Evolutionary conservation across 2,329 filamentous ascomycete species (phyloP), one percentile per base, ranked within the genome.

Genomic region (Xylariaceae sp.): DNA sequence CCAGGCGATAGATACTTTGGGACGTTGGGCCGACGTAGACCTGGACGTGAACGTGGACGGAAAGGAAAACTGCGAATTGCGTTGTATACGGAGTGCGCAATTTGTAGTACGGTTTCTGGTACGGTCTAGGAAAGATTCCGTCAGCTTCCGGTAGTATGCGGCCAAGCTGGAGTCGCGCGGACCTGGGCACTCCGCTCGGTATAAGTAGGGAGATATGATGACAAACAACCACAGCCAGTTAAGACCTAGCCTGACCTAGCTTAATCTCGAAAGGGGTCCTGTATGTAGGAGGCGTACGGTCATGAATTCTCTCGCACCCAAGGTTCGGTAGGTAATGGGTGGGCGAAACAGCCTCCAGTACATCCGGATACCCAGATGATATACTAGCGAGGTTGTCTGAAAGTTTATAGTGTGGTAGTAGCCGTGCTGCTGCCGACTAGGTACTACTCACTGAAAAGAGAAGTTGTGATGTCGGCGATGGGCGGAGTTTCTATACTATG

Each of bases 171-270:
- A n/a, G 37, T 40, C 40, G 45, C 29, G 54, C 53, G 53, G 53
- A 46, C 58, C 39, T 57, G 40, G 14, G 58, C 53, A 54, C 44
- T 57, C 58, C 58, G 58, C 49, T 54, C 47, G 43, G 49, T 46
- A 49, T 26, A n/a, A 41, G 37, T 14, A 31, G 11, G 5, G 9
- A 16, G 12, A 33, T 23, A 24, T 49, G 57, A 60, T 56, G 53
- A 53, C 53, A 60, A 60, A 60, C 53, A 43, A 17, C 51, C 45
- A 37, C 26, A 53, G 31, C 24, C 53, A 46, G 53, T 26, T 44
- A 39, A 44, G 53, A 39, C 49, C 37, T 14, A 53, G 33, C 33
- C 8, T 9, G 7, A 31, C 6, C 29, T 45, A 11, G 33, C 28
- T 23, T 40, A 47, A 56, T 52, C 41, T 39, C 40, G 46, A 34